A percentile compares a stretch with the other conserved stretches of the same genome.
phyloP scores from a whole-genome alignment of 23 red algal genomes.

The Gracilaria domingensis region DNA sequence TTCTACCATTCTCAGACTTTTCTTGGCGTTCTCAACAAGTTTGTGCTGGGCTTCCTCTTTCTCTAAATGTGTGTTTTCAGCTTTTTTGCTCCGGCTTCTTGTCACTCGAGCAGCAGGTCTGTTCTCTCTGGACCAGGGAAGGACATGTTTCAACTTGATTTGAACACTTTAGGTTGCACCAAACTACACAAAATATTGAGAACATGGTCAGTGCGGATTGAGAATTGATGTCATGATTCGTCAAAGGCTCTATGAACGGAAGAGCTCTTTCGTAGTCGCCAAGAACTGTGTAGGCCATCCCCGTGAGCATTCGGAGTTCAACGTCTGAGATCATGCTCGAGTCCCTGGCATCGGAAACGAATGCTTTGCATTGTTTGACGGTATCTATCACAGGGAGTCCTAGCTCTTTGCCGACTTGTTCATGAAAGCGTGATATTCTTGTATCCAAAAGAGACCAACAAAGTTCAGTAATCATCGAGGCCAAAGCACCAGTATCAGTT shows the following conservation, averaged over 20 bases:
- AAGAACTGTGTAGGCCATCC: conserved; percentile 8
- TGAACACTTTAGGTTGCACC: background rate
- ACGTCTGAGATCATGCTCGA: background rate
- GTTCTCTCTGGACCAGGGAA: background rate
- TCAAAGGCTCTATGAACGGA: conserved; percentile 12
- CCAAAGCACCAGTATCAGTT: background rate
- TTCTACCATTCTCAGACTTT: background rate
- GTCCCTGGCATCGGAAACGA: background rate
- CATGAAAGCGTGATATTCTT: conserved; percentile 17
- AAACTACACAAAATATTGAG: background rate
- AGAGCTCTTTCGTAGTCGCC: conserved; percentile 10
- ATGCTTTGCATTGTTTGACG: background rate
- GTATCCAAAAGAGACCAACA: conserved; percentile 34
- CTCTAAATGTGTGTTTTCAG: background rate
- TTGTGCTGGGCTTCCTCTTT: background rate
- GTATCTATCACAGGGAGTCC: conserved; percentile 8
- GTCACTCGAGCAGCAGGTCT: background rate
- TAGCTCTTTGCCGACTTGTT: background rate
- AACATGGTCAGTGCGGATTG: conserved; percentile 3
- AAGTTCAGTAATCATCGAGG: conserved; percentile 19
- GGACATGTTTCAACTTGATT: background rate
- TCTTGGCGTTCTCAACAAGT: background rate
- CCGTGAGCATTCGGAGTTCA: conserved; percentile 29
- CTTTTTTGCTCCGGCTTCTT: conserved; percentile 18
- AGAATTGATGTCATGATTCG: background rate